Evolutionary conservation across 176 grass and related monocot species (phyloP).

Genomic region (Aegilops speltoides): DNA sequence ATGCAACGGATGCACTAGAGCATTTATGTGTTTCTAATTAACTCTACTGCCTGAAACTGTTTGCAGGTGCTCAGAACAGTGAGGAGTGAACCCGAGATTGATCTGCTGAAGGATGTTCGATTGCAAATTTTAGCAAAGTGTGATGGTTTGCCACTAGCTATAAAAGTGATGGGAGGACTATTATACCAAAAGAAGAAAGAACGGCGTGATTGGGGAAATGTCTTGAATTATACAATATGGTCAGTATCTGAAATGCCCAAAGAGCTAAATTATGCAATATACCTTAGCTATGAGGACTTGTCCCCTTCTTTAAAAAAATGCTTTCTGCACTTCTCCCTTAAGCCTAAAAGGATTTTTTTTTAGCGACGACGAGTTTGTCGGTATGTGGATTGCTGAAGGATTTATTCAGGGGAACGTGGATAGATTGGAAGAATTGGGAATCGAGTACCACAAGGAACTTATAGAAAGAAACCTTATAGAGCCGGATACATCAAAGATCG

Average conservation of each 20-base stretch:
- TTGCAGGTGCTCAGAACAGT: no score
- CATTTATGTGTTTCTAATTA: no score
- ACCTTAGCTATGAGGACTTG: neutral
- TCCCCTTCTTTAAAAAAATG: neutral
- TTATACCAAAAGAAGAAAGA: neutral
- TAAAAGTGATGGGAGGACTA: neutral
- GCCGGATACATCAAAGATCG: neutral
- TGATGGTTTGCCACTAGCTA: neutral
- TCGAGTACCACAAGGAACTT: neutral
- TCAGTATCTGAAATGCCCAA: neutral
- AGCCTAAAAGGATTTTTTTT: neutral
- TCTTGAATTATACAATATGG: neutral
- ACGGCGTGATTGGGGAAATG: neutral
- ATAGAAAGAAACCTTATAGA: neutral
- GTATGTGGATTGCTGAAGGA: neutral
- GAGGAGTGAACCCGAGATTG: neutral
- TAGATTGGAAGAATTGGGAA: neutral
- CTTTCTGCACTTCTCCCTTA: neutral
- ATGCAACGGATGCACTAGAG: no score
- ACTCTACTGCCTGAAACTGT: no score
- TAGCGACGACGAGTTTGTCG: neutral
- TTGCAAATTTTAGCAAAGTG: neutral
- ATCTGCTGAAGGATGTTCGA: neutral
- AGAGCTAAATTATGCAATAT: neutral
- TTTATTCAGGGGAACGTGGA: neutral